These are phyloP conservation scores for Inga laurina DNA, from an alignment of 306 rosid species.

Conservation along the genomic window DNA sequence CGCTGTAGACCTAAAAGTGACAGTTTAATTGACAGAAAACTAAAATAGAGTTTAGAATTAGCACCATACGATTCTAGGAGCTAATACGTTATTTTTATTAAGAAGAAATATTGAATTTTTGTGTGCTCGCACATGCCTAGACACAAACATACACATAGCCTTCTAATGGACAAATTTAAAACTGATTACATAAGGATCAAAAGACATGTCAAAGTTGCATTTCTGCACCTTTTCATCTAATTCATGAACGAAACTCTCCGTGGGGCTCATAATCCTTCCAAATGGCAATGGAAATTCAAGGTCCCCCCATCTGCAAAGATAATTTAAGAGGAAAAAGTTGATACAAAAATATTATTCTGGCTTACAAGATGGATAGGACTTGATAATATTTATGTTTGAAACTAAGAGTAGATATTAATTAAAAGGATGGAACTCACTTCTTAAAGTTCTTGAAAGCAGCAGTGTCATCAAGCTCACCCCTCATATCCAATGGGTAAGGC, in stretches of 20 bases:
- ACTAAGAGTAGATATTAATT: slow-evolving; percentile 17
- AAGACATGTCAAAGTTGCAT: slow-evolving; percentile 24
- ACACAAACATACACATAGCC: neutral
- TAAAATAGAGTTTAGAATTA: neutral
- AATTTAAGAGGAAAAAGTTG: neutral
- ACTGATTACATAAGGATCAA: neutral
- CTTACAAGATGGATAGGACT: slow-evolving; percentile 14
- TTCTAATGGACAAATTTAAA: neutral
- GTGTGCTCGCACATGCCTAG: no score
- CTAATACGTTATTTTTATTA: neutral
- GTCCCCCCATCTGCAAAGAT: slow-evolving; percentile 75
- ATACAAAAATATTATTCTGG: slow-evolving; percentile 1
- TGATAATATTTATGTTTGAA: slow-evolving; percentile 16
- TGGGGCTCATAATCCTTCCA: slow-evolving; percentile 91
- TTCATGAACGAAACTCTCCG: slow-evolving; percentile 82
- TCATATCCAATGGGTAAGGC: slow-evolving; percentile 98
- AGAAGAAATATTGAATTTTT: neutral
- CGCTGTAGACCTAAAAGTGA: neutral
- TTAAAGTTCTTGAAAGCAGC: slow-evolving; percentile 98
- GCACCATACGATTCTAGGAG: neutral
- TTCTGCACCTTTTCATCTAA: slow-evolving; percentile 84
- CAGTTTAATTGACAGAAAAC: neutral
- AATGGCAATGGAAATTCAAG: slow-evolving; percentile 93
- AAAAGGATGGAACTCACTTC: slow-evolving; percentile 53
- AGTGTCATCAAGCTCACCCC: slow-evolving; percentile 98